phyloP scores from a whole-genome alignment of 306 rosid genomes.

The Trifolium dubium region DNA sequence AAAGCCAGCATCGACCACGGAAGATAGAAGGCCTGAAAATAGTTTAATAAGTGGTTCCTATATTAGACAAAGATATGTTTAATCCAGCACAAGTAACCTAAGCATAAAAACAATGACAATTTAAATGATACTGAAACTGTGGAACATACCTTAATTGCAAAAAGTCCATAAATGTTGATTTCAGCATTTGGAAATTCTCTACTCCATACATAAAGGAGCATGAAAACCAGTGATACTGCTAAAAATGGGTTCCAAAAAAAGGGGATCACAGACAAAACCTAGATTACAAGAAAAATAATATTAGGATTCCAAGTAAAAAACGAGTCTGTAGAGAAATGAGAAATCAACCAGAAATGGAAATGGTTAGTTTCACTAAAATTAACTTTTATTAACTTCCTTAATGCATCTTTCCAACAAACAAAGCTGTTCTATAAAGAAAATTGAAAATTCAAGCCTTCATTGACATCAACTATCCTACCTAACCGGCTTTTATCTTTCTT shows the following conservation, averaged over 20 bases:
- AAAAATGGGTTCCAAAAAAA: constrained; percentile 60
- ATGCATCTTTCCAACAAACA: constrained; percentile 28
- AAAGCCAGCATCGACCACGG: constrained; percentile 97
- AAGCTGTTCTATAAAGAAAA: neutral
- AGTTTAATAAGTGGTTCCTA: constrained; percentile 18
- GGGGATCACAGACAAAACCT: constrained; percentile 81
- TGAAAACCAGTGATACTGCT: constrained; percentile 87
- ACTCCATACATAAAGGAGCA: constrained; percentile 97
- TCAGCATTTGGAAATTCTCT: constrained; percentile 93
- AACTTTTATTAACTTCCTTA: neutral
- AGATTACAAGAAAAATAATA: constrained; percentile 26
- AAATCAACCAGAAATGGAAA: constrained; percentile 15
- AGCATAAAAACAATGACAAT: constrained; percentile 16
- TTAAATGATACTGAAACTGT: constrained; percentile 3
- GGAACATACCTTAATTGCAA: constrained; percentile 71
- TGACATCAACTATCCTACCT: constrained; percentile 26
- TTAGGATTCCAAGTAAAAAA: constrained; percentile 33
- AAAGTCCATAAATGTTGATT: constrained; percentile 91
- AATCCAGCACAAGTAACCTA: constrained; percentile 25
- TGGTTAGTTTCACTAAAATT: constrained; percentile 28
- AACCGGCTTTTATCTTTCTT: neutral
- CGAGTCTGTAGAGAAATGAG: constrained; percentile 13
- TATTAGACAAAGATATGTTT: constrained; percentile 32
- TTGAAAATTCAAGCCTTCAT: constrained; percentile 20
- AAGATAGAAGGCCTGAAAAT: constrained; percentile 89